Evolutionary conservation across 2,329 filamentous ascomycete species (phyloP).

Genomic region (Neopestalotiopsis rosae): DNA sequence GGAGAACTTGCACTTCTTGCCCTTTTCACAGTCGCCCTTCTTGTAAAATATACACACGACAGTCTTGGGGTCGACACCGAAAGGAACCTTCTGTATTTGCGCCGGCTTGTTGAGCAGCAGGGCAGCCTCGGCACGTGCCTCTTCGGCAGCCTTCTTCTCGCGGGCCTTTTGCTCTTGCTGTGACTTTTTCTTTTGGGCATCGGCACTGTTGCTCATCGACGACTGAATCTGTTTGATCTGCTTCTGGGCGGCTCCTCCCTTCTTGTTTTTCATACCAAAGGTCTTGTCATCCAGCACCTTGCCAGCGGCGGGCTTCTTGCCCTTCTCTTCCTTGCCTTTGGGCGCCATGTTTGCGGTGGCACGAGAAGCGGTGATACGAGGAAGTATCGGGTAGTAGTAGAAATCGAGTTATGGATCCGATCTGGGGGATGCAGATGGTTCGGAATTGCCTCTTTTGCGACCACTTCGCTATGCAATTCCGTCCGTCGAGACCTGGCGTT

Average conservation of each 20-base stretch:
- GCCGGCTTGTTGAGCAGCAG: slow-evolving; percentile 89
- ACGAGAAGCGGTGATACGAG: not conserved
- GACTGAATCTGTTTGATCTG: slow-evolving; percentile 84
- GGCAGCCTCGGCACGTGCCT: slow-evolving; percentile 79
- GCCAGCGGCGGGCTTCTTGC: slow-evolving; percentile 60
- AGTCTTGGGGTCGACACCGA: slow-evolving; percentile 97
- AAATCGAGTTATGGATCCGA: not conserved
- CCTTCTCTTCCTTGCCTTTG: slow-evolving; percentile 62
- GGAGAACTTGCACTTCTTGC: slow-evolving; percentile 96
- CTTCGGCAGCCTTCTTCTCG: slow-evolving; percentile 90
- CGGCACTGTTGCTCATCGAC: slow-evolving; percentile 78
- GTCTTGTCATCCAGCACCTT: slow-evolving; percentile 91
- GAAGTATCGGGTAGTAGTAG: not conserved
- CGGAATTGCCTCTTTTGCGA: slow-evolving; percentile 1
- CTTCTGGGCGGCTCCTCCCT: slow-evolving; percentile 88
- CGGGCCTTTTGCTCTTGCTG: slow-evolving; percentile 73
- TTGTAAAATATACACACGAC: slow-evolving; percentile 97
- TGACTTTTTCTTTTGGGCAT: slow-evolving; percentile 81
- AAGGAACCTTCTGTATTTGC: slow-evolving; percentile 96
- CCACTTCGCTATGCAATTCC: not conserved
- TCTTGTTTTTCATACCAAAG: slow-evolving; percentile 99
- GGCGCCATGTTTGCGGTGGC: slow-evolving; percentile 70
- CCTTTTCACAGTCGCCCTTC: slow-evolving; percentile 97
- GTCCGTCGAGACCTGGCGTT: not conserved
- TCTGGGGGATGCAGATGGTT: not conserved